Evolutionary conservation across 257 asterid species (phyloP), one percentile per base, ranked within the genome.

Genomic region (Lavandula angustifolia): DNA sequence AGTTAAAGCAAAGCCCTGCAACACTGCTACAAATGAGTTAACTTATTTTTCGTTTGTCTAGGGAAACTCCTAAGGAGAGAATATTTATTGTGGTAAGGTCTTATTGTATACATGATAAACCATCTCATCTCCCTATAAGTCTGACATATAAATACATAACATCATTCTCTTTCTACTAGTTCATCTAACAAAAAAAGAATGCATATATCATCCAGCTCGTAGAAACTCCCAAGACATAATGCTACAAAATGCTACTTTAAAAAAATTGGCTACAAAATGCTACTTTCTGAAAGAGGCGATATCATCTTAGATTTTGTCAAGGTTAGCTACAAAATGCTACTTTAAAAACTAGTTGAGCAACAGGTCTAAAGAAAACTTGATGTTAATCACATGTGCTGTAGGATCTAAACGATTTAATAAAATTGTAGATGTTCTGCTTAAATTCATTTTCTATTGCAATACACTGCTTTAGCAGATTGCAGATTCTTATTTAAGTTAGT

Each of bases 401-500:
- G 55, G 17, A 40, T n/a, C 40, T 58, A 22, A 38, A 64, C 54
- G 9, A 64, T 34, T 48, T 68, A 48, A 40, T 54, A 59, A 11
- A 22, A 16, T 12, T 42, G 58, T 40, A 57, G 42, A 42, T 12
- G 3, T 18, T 49, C 51, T 43, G 54, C 22, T 42, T 67, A 44
- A 51, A 55, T 60, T 53, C 42, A 5, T 49, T 22, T 68, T 58
- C 17, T 17, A 40, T 44, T 43, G 54, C 16, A 38, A 47, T 18
- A 52, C 59, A 60, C 59, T 43, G 18, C 48, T 57, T 33, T 37
- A n/a, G 35, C 66, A 62, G 44, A 6, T 13, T 51, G 33, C 29
- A 57, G 48, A 57, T 50, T 57, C 58, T 34, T 46, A 58, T 58
- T 42, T 18, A 67, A 61, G 9, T 18, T 41, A 4, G 56, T 54